Base-by-base conservation (phyloP, 805 yeast species). In the Nadsonia fulvescens region DNA sequence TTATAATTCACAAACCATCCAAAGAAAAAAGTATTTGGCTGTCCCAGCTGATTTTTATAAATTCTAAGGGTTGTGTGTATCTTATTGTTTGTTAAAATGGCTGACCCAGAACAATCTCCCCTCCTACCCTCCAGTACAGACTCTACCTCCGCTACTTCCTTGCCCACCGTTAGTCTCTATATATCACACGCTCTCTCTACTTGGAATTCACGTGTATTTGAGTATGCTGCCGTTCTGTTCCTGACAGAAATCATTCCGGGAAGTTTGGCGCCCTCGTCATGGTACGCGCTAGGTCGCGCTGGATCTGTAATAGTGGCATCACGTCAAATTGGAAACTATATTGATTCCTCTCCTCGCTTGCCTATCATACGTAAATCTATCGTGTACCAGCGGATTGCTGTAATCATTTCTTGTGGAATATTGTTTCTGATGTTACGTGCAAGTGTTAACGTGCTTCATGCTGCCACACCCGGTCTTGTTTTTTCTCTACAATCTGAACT, bases 171-270 rank as follows among this genome's bases (percentile, higher is more conserved):
- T 5, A 24, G 30, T 11, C 32, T 44, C 9, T 51, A 49, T 32
- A 23, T 43, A 6, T 52, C 56, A 3, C 59, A 54, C 29, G 34
- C 37, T 11, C 39, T 54, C 7, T 54, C 53, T 12, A 45, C 54
- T 8, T 53, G 58, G 57, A 54, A 54, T 34, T 36, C 49, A 12
- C 40, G 60, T 6, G 41, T 47, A n/a, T 54, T 53, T 35, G 56
- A 53, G 32, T 55, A 42, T 36, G 55, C 54, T 9, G 45, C 54
- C 5, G 47, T 46, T 8, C 32, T 54, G 8, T 46, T 51, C 24
- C 44, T 54, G 17, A 49, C 53, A 14, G 37, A 41, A 15, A 29
- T 51, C 18, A 54, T 37, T 31, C 56, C 56, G 1, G 46, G 44
- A 2, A 46, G 46, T 9, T 37, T 54, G 12, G 30, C 43, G 12